A percentile compares a stretch with the other conserved stretches of the same genome.
Evolutionary conservation across 106 monocot genomes (phyloP).

Genomic region (Hemerocallis citrina): DNA sequence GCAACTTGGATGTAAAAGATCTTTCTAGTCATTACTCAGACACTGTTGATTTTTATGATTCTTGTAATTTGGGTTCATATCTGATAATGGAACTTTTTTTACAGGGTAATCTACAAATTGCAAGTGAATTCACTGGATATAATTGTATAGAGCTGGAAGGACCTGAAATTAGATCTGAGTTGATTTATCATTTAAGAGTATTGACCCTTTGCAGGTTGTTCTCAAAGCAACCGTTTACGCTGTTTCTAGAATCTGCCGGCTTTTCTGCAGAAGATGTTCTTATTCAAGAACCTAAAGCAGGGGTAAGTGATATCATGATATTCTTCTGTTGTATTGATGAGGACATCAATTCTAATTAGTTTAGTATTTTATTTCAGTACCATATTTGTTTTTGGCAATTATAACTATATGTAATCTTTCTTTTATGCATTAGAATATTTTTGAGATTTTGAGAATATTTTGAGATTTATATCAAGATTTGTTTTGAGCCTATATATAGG

Average conservation of each 20-base stretch:
- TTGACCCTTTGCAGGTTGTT: constrained; percentile 41
- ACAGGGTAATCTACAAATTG: constrained; percentile 55
- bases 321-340: background rate
- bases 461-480: too few species aligned
- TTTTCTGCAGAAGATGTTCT: constrained; percentile 44
- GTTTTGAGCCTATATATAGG: too few species aligned
- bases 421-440: too few species aligned
- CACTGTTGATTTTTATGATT: background rate
- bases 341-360: too few species aligned
- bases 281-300: constrained; percentile 45
- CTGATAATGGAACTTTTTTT: background rate
- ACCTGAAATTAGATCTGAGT: constrained; percentile 36
- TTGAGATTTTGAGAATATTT: too few species aligned
- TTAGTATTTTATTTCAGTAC: too few species aligned
- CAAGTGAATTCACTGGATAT: constrained; percentile 50
- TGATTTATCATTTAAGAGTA: constrained; percentile 36
- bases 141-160: constrained; percentile 42
- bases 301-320: constrained; percentile 39
- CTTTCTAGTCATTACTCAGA: too few species aligned
- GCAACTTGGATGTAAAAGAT: too few species aligned
- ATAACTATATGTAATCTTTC: too few species aligned
- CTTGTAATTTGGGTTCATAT: background rate
- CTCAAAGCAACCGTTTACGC: constrained; percentile 50
- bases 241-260: constrained; percentile 40
- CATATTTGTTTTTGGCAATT: too few species aligned